These are phyloP conservation scores for Lentinula sp. DNA, from an alignment of 768 basidiomycete genomes.

Conservation along the genomic window DNA sequence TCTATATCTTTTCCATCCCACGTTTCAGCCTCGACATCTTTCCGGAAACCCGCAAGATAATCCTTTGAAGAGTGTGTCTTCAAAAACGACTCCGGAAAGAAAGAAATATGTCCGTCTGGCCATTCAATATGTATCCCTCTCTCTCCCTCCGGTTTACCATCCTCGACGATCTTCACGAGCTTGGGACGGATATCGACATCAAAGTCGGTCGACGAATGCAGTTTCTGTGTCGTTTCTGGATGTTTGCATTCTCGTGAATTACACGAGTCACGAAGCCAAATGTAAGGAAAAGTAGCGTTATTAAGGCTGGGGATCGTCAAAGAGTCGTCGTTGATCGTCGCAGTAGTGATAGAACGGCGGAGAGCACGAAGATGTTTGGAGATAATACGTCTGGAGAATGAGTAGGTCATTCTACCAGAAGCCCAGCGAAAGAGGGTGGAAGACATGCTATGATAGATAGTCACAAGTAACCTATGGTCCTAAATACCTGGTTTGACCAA, in stretches of 20 bases:
- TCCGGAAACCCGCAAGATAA: constrained; percentile 35
- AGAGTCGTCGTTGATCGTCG: neutral
- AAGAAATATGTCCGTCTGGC: constrained; percentile 55
- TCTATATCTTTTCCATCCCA: constrained; percentile 44
- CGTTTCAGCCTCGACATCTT: constrained; percentile 25
- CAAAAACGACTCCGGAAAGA: constrained; percentile 44
- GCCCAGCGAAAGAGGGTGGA: neutral
- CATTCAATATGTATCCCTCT: constrained; percentile 33
- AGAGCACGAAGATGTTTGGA: neutral
- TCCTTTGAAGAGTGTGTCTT: constrained; percentile 36
- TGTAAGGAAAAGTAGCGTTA: constrained; percentile 47
- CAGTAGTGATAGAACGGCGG: neutral
- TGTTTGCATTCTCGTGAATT: constrained; percentile 69
- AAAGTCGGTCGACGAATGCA: constrained; percentile 65
- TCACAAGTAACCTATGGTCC: neutral
- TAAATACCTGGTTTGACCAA: neutral
- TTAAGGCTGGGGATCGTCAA: neutral
- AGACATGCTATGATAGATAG: neutral
- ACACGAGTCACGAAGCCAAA: constrained; percentile 86
- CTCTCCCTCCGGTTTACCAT: constrained; percentile 36
- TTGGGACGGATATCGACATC: constrained; percentile 41
- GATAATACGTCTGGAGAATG: neutral
- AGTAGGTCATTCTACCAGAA: neutral
- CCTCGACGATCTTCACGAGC: constrained; percentile 28
- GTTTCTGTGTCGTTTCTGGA: constrained; percentile 71